These are phyloP conservation scores for Wickerhamiella vanderwaltii DNA, from an alignment of 805 yeast species.

Conservation along the genomic window DNA sequence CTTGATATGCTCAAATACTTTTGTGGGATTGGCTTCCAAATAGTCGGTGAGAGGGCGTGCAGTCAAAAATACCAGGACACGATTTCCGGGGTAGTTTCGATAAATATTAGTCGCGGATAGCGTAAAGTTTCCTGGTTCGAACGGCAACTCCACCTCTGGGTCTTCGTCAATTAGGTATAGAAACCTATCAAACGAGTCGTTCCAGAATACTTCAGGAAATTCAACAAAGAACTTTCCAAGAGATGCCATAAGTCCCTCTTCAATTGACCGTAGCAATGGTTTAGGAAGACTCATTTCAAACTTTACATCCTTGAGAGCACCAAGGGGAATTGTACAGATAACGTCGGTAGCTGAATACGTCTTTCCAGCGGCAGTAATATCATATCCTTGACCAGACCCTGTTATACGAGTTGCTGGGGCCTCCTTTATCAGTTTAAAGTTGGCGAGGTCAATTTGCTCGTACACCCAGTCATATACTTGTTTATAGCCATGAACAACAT, in stretches of 20 bases:
- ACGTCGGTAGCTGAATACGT: constrained; percentile 39
- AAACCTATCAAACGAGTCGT: constrained; percentile 38
- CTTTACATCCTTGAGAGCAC: constrained; percentile 37
- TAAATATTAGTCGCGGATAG: constrained; percentile 48
- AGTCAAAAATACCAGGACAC: constrained; percentile 51
- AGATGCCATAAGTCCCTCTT: constrained; percentile 46
- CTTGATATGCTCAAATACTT: constrained; percentile 45
- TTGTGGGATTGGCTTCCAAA: constrained; percentile 36
- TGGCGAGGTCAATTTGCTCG: constrained; percentile 28
- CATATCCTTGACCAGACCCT: constrained; percentile 20
- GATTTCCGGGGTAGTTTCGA: constrained; percentile 30
- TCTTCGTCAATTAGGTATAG: constrained; percentile 32
- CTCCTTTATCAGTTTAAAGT: constrained; percentile 30
- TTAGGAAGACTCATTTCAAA: constrained; percentile 49
- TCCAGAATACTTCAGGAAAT: constrained; percentile 54
- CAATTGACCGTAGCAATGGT: constrained; percentile 30
- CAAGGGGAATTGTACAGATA: constrained; percentile 68
- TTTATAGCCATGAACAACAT: constrained; percentile 49
- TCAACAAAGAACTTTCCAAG: constrained; percentile 65
- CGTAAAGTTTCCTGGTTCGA: constrained; percentile 45
- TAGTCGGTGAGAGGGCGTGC: constrained; percentile 64
- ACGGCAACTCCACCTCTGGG: constrained; percentile 13
- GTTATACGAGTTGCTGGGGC: constrained; percentile 34
- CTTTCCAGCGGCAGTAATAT: constrained; percentile 22
- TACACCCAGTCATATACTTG: constrained; percentile 37